Evolutionary conservation across 805 yeast species (phyloP), one percentile per base, ranked within the genome.

Genomic region (Wickerhamiella alocasiicola): DNA sequence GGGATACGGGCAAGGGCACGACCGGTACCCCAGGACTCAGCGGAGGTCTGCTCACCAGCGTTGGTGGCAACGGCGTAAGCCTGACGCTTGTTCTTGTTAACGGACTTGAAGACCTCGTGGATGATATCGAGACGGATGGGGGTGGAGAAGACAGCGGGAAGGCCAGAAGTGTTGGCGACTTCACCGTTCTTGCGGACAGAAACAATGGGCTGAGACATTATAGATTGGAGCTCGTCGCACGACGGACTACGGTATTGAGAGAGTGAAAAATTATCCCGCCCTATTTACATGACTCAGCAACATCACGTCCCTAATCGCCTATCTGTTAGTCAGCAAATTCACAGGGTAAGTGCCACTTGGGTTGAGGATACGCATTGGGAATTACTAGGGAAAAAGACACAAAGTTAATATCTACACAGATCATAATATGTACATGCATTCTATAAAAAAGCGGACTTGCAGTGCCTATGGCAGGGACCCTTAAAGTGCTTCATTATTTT

Each of bases 1-100:
- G 98, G 98, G 70, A 91, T 88, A 79, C 98, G 88, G 74, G 98
- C 97, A 66, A 91, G 95, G 72, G 98, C 98, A 78, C 98, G 87
- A 78, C 98, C 98, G 62, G 98, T 91, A 85, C 98, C 98, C 98
- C 98, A 91, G 54, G 98, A 91, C 75, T 85, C 96, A 68, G 98
- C 98, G 53, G 97, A 88, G 72, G 96, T 87, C 76, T 91, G 97
- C 80, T 84, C 94, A 76, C 98, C 98, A 65, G 98, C 98, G 74
- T 85, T 82, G 68, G 78, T 85, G 61, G 97, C 80, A 61, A 91
- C 98, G 67, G 99, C 95, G 81, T 91, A 91, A 71, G 99, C 96
- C 76, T 91, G 99, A 74, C 99, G 85, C 85, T 88, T 88, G 95
- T 91, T 91, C 91, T 91, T 91, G 93, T 87, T 87, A 61, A 91